Evolutionary conservation across 2,329 filamentous ascomycete genomes (phyloP), one percentile per base, ranked within the genome.

Genomic region (Aspergillus calidoustus): DNA sequence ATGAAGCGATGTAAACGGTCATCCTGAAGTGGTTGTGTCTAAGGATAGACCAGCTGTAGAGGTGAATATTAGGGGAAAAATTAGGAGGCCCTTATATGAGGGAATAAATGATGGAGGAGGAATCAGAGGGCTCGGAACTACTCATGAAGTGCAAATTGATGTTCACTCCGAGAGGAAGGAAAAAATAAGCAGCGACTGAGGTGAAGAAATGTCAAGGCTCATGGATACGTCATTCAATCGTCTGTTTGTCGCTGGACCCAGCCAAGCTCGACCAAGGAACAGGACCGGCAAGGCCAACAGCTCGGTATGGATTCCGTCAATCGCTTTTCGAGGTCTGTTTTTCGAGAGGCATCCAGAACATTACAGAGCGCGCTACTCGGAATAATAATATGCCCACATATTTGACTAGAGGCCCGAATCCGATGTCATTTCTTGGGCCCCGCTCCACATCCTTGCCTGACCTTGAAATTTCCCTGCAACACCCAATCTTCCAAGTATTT

Each of bases 1-100:
- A 79, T 34, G 85, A 86, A 59, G 82, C 84, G 54, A 87, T 82
- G 67, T 87, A 86, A 73, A 86, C 82, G 7, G 85, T 86, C 86
- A 88, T 87, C 64, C 60, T 75, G 66, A 61, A 47, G 49, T 63
- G 57, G 22, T 52, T n/a, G 38, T 31, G 51, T 34, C 13, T 48
- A 50, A 60, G 23, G 60, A 64, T 60, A 56, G 57, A 53, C 57
- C 56, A 61, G 58, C 59, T 46, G 51, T 61, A 64, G 54, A 63
- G 57, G 62, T 44, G 31, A 8, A 19, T 43, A 43, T 44, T 25
- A 31, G 28, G 17, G 25, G 25, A n/a, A 7, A 34, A 38, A 31
- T 34, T 46, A 43, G 30, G 53, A 19, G 22, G 41, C 46, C 55
- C 23, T 5, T 15, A 51, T 19, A 19, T 19, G 28, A 25, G 34